Evolutionary conservation across 2,329 filamentous ascomycete genomes (phyloP).

Genomic region (Aspergillus amoenus): DNA sequence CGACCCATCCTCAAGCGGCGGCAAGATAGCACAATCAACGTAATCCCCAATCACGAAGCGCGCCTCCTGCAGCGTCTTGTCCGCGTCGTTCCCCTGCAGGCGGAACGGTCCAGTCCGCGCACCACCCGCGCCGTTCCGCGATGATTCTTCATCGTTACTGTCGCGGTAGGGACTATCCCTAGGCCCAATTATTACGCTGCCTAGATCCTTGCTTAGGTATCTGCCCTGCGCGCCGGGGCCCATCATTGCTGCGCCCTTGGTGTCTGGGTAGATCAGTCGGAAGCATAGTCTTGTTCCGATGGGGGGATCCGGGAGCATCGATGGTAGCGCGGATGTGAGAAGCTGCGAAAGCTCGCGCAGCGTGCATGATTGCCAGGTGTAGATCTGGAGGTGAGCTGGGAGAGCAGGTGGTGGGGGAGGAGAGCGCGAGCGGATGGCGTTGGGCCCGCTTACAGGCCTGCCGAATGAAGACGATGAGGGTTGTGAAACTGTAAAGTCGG

Average conservation of each 20-base stretch:
- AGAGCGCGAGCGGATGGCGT: constrained; percentile 35
- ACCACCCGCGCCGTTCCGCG: constrained; percentile 34
- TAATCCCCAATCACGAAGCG: constrained; percentile 89
- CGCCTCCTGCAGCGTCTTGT: constrained; percentile 73
- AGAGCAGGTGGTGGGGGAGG: constrained; percentile 60
- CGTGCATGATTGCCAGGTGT: constrained; percentile 82
- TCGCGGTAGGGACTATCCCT: constrained; percentile 26
- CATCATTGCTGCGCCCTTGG: constrained; percentile 44
- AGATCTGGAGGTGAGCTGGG: constrained; percentile 71
- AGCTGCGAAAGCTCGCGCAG: constrained; percentile 78
- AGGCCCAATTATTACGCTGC: constrained; percentile 71
- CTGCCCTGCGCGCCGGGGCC: constrained; percentile 51
- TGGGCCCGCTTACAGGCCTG: constrained; percentile 38
- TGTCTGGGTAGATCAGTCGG: constrained; percentile 81
- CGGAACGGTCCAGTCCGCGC: constrained; percentile 35
- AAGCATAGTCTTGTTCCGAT: constrained; percentile 85
- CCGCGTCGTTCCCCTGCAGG: constrained; percentile 58
- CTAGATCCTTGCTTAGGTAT: constrained; percentile 77
- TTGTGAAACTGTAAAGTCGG: constrained; percentile 39
- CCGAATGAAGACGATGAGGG: constrained; percentile 21
- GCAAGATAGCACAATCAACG: constrained; percentile 76
- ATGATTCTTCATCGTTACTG: constrained; percentile 23
- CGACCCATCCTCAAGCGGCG: constrained; percentile 70
- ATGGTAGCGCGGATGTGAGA: constrained; percentile 67
- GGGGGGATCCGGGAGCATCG: constrained; percentile 68